Base-by-base conservation (phyloP, 1,284 basidiomycete genomes). In the Trametes hirsuta region DNA sequence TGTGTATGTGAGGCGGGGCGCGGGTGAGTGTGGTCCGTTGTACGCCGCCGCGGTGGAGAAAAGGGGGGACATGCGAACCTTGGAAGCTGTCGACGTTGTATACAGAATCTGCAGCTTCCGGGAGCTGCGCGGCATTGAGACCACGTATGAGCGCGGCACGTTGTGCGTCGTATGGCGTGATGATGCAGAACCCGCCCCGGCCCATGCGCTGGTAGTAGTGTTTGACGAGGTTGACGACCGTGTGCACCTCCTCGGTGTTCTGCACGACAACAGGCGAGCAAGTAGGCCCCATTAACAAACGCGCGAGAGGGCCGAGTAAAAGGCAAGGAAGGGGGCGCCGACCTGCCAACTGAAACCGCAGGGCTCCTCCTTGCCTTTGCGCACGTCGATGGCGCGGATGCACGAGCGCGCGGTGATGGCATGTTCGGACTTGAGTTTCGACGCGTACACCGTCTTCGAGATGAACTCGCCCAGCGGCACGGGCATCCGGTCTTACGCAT, bases 151-250 rank as follows among this genome's bases (percentile, higher is more conserved):
- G 78, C 6, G 74, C 53, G 39, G 70, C 77, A 14, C 86, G 78
- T 68, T 91, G 89, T 3, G 77, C 80, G 68, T 88, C 87, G 79
- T 90, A 91, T 1, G 88, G 88, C 6, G 87, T 91, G 48, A 91
- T 86, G 52, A 91, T 81, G 45, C 80, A 80, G 68, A 79, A 90
- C 0, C 74, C 69, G 41, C 34, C 41, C 63, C 79, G 80, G 1
- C n/a, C 42, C 10, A 36, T 22, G 2, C 39, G 30, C 8, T 39
- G 35, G 51, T 65, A 61, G 64, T 80, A 79, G 8, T 70, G 56
- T 34, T 67, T 71, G 6, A 81, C 75, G 11, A 82, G 71, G 44
- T 77, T 66, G 0, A 75, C 72, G 6, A 82, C 70, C 0, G 71
- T 71, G n/a, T 73, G 63, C 0, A 75, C 72, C 66, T 84, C 82